Evolutionary conservation across 371 early-diverging fungal genomes (phyloP), one percentile per base, ranked within the genome.

Genomic region (Caulochytrium protostelioides): DNA sequence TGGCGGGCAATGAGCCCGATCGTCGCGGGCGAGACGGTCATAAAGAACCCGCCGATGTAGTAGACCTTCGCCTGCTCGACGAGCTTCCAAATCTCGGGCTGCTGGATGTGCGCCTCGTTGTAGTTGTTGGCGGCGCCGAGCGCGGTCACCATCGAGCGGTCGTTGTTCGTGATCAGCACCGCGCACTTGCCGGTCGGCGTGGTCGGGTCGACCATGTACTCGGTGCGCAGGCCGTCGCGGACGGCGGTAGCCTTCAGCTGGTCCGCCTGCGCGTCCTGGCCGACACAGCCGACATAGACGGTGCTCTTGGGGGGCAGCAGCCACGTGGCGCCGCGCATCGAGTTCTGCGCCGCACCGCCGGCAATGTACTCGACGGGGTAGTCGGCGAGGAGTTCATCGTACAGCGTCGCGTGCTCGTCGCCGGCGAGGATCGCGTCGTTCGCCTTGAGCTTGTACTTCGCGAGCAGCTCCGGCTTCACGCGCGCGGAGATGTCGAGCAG

Each of bases 271-370:
- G 70, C 54, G 62, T 94, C 94, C 37, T 78, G 64, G 26, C 83
- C 84, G 28, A 84, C 81, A 38, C 78, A 75, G 17, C 94, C 94
- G 47, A 85, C 65, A 61, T 84, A 94, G 42, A 80, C 70, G 14
- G 83, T 81, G 14, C 75, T 69, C 41, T 75, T 74, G 43, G 74
- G 50, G 26, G 91, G 90, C 38, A 94, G 65, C 25, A 84, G 54
- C 59, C 75, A 80, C 68, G 76, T 59, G 14, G 61, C 59, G 24
- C 49, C 44, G 47, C 94, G 81, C 32, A 81, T 68, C 30, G 86
- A 65, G 74, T 94, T 94, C 56, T 94, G 91, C 26, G 82, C 74
- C 31, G 94, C 89, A 46, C 94, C 91, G 34, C 94, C 94, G 40
- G 90, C 89, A 52, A 84, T 79, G 54, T 79, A 85, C 44, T 62